A percentile compares a stretch with the other conserved stretches of the same genome.
These are phyloP conservation scores for Tulasnella calospora DNA, from an alignment of 768 basidiomycete genomes.

Conservation along the genomic window DNA sequence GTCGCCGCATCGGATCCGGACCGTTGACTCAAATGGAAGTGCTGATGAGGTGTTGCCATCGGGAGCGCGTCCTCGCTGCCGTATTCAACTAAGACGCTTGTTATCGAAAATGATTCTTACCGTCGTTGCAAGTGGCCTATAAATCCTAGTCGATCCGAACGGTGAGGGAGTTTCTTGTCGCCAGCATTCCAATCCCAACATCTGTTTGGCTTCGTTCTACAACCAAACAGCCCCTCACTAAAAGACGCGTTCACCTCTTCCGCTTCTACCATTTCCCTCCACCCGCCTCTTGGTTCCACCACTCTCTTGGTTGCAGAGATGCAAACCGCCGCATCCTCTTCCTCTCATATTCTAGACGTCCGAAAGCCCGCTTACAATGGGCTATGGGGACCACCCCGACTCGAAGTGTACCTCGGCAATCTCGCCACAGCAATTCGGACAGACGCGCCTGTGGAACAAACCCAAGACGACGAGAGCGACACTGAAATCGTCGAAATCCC, in stretches of 20 bases:
- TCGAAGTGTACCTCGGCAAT: background rate
- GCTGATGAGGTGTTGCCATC: background rate
- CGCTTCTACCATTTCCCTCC: background rate
- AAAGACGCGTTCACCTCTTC: background rate
- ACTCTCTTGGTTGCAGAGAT: background rate
- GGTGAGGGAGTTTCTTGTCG: background rate
- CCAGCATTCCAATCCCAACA: background rate
- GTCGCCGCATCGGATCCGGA: background rate
- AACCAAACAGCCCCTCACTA: background rate
- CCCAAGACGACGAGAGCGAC: conserved; percentile 12
- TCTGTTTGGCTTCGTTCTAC: background rate
- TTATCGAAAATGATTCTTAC: background rate
- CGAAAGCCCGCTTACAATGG: background rate
- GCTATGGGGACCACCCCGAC: background rate
- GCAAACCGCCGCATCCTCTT: background rate
- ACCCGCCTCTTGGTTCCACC: background rate
- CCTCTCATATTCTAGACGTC: background rate
- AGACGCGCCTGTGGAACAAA: background rate
- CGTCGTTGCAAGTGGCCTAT: background rate
- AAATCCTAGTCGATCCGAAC: background rate
- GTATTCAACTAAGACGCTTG: background rate
- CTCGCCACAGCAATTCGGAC: background rate
- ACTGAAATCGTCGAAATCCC: background rate
- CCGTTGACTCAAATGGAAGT: background rate
- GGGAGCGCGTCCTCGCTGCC: background rate